Percentiles rank a stretch among this genome's conserved stretches.
Conservation (phyloP, 257 asterid species). For the Apocynum venetum region DNA sequence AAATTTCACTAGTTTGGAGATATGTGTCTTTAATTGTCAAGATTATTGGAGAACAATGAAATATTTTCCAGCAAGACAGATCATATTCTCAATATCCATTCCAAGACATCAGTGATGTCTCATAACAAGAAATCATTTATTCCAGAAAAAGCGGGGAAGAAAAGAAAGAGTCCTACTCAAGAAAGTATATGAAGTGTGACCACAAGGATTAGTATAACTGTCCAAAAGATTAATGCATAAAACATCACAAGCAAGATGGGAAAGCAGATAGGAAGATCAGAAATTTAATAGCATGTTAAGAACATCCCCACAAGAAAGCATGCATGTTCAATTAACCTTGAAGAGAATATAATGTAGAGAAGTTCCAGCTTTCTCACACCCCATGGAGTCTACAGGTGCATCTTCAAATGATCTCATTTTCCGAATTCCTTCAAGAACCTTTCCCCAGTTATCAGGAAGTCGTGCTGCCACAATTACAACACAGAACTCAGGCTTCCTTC, state of each 20-base stretch:
- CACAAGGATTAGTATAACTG: neutral
- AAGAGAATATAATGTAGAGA: conserved; percentile 56
- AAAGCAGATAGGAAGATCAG: neutral
- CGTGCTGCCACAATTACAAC: conserved; percentile 33
- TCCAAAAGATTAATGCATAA: neutral
- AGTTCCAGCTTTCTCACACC: conserved; percentile 93
- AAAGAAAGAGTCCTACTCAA: too few species aligned
- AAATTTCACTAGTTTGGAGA: too few species aligned
- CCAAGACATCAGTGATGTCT: too few species aligned
- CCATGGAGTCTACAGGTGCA: conserved; percentile 99
- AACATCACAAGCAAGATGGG: neutral
- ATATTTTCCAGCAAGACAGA: too few species aligned
- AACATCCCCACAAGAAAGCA: neutral
- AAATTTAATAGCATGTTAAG: neutral
- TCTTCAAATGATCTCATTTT: conserved; percentile 84
- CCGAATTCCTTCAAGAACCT: conserved; percentile 72
- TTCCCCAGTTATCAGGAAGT: conserved; percentile 73
- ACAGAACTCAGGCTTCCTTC: conserved; percentile 8
- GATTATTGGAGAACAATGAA: too few species aligned
- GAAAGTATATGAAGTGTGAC: too few species aligned
- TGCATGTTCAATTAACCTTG: neutral
- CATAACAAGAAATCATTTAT: neutral
- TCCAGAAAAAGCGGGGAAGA: neutral
- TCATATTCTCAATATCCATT: too few species aligned
- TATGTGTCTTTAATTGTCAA: too few species aligned